Conservation (phyloP, 345 rosid species). For the Triadica sebifera region DNA sequence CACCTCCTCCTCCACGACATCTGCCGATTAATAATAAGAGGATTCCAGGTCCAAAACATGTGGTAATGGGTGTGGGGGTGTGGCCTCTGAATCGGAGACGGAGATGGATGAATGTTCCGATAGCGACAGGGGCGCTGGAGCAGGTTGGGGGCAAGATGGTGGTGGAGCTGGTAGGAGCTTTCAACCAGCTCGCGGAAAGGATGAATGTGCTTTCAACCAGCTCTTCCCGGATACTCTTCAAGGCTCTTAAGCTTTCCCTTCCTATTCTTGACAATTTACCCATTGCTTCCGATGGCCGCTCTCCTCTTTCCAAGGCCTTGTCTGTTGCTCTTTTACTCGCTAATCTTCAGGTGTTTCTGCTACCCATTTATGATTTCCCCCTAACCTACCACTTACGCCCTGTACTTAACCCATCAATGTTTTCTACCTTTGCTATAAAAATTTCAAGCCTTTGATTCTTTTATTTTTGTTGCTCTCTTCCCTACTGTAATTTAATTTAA, state of each 20-base stretch:
- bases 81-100: not conserved
- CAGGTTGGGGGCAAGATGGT: constrained; percentile 93
- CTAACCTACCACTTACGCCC: too few species aligned
- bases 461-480: too few species aligned
- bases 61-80: not conserved
- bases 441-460: too few species aligned
- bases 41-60: not conserved
- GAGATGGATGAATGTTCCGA: constrained; percentile 1
- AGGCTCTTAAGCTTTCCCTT: constrained; percentile 78
- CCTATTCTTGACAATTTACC: constrained; percentile 71
- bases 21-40: not conserved
- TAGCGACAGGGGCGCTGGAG: constrained; percentile 39
- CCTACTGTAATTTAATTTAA: too few species aligned
- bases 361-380: too few species aligned
- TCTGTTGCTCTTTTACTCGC: constrained; percentile 80
- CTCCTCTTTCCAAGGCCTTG: constrained; percentile 77
- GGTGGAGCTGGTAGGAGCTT: constrained; percentile 93
- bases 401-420: too few species aligned
- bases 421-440: too few species aligned
- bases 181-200: constrained; percentile 80
- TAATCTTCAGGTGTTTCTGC: constrained; percentile 58
- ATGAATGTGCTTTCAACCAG: constrained; percentile 77
- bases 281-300: constrained; percentile 59
- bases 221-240: constrained; percentile 74
- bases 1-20: not conserved